Conservation (phyloP, 257 asterid genomes). For the Plantago ovata region DNA sequence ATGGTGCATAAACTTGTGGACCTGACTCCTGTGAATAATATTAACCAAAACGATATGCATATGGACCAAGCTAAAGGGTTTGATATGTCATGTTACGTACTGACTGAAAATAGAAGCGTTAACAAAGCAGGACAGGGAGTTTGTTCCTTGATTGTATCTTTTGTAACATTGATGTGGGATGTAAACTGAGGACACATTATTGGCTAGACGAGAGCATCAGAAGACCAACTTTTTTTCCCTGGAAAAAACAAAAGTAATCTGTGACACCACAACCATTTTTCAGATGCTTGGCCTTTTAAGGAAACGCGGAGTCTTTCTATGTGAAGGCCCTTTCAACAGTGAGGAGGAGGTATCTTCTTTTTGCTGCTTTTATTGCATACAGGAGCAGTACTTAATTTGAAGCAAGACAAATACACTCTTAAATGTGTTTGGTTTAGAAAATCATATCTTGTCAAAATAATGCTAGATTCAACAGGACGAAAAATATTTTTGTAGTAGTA, state of each 20-base stretch:
- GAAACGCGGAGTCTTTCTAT: conserved; percentile 51
- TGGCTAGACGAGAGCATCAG: no score
- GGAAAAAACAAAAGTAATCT: background rate
- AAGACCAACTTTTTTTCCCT: background rate
- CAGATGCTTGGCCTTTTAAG: conserved; percentile 94
- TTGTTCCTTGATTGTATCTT: conserved; percentile 26
- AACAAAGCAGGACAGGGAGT: conserved; percentile 32
- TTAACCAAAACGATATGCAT: no score
- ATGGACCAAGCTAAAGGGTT: conserved; percentile 32
- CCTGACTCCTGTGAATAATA: no score
- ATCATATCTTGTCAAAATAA: background rate
- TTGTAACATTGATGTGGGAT: conserved; percentile 16
- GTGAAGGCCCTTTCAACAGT: conserved; percentile 24
- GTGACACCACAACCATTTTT: conserved; percentile 9
- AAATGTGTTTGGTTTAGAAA: background rate
- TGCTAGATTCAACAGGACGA: background rate
- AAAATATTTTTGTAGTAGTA: no score
- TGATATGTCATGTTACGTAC: conserved; percentile 29
- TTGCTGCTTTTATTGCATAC: background rate
- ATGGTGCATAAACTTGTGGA: no score
- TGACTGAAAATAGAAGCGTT: conserved; percentile 40
- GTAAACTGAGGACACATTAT: background rate
- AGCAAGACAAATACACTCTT: no score
- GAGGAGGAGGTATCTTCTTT: conserved; percentile 73
- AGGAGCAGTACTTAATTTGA: background rate